A percentile compares a stretch with the other conserved stretches of the same genome.
Conservation (phyloP, 169 alveolate genomes). For the Eimeria sp. region DNA sequence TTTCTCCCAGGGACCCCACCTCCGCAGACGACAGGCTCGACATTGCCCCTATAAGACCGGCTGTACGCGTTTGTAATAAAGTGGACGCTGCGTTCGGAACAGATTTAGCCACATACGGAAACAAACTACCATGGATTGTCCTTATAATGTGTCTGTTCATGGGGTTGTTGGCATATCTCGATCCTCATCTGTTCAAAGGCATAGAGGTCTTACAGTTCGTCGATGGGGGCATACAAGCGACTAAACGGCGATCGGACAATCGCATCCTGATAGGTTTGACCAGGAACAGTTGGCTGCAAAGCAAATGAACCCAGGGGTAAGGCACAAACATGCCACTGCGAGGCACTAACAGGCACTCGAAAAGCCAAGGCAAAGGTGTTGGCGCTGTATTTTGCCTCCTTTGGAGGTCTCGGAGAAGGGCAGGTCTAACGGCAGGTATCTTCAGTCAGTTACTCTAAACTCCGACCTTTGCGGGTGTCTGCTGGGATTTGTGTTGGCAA, state of each 20-base stretch:
- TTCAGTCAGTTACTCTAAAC: not conserved
- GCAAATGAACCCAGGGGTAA: not conserved
- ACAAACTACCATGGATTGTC: not conserved
- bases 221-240: constrained; percentile 66
- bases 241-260: constrained; percentile 73
- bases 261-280: constrained; percentile 27
- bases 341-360: not conserved
- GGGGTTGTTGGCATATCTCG: not conserved
- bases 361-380: not conserved
- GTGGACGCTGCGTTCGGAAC: constrained; percentile 60
- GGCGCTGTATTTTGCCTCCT: not conserved
- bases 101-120: not conserved
- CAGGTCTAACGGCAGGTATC: not conserved
- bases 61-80: constrained; percentile 43
- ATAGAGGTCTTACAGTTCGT: constrained; percentile 47
- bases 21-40: constrained; percentile 65
- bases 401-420: not conserved
- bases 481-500: constrained; percentile 18
- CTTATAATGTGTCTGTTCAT: not conserved
- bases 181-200: not conserved
- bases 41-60: constrained; percentile 38
- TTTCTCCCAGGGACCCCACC: constrained; percentile 33
- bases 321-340: not conserved
- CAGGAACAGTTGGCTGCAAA: constrained; percentile 45
- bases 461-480: constrained; percentile 38